Base-by-base conservation (phyloP, 75 land plant species). In the Picea sitchensis region DNA sequence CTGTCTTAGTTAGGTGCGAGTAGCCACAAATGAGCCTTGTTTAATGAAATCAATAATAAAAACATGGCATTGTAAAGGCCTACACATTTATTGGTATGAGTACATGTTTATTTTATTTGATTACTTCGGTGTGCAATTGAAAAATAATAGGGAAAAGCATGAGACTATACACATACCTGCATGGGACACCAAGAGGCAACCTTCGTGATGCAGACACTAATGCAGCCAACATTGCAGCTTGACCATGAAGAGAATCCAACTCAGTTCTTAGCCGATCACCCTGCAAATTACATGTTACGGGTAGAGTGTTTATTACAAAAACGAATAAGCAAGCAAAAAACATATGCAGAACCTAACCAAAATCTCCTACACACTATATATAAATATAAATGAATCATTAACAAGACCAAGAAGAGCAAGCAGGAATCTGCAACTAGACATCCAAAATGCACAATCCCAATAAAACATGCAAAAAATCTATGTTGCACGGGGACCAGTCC, bases 181-280 rank as follows among this genome's bases (percentile, higher is more conserved):
- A 86, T 31, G 99, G 98, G 81, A 93, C 88, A 63, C 99, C 99
- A 84, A 97, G 95, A 61, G 83, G 88, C 44, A 97, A 75, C 61
- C 85, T 93, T 58, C 91, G 94, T 32, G 93, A 93, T 34, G 91
- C 85, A 54, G 95, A 85, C 9, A 91, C 89, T 54, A 97, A 82
- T 36, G 99, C 93, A 62, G 95, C 95, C 36, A 97, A 82, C 82
- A 93, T 88, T 36, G 92, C 78, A 58, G 99, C 92, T 87, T 97
- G 99, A 21, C 99, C 99, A 91, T 97, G 98, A 58, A 97, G 84
- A 41, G 94, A 92, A 80, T 90, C 92, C 60, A 97, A 88, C 82
- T 91, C 93, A 64, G 84, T 73, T 80, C 81, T 84, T 76, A 97
- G 78, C 79, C 90, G 85, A 54, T 86, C 88, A 78, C 95, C 98